phyloP scores from a whole-genome alignment of 2,329 filamentous ascomycete genomes.

The Dryadomyces sulphureus region DNA sequence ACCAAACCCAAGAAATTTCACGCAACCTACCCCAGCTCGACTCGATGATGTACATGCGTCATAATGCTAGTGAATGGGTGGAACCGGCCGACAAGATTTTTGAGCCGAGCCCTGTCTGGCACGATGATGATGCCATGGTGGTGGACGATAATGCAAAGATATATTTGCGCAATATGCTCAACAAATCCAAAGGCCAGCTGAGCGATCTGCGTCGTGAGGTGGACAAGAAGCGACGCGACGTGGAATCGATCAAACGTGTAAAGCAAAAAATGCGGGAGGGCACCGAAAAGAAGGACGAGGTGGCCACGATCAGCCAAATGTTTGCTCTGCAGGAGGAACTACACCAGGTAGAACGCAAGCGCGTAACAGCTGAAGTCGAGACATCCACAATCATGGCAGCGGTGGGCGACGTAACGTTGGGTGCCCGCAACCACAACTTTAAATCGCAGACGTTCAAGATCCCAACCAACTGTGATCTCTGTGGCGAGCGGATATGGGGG shows the following conservation, averaged over 20 bases:
- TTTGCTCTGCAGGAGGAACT: constrained; percentile 75
- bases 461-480: constrained; percentile 94
- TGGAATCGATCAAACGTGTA: constrained; percentile 59
- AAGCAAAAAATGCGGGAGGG: constrained; percentile 70
- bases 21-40: constrained; percentile 81
- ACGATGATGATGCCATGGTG: constrained; percentile 79
- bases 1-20: constrained; percentile 65
- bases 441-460: constrained; percentile 99
- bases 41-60: constrained; percentile 93
- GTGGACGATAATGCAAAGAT: constrained; percentile 77
- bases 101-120: constrained; percentile 92
- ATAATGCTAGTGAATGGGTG: constrained; percentile 71
- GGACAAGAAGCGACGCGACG: constrained; percentile 73
- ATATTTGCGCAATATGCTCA: constrained; percentile 79
- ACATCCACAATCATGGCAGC: constrained; percentile 81
- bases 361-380: constrained; percentile 82
- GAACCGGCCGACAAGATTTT: constrained; percentile 78
- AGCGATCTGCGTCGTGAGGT: constrained; percentile 69
- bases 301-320: constrained; percentile 67
- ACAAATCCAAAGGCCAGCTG: constrained; percentile 76
- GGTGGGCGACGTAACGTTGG: constrained; percentile 83
- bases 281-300: constrained; percentile 77
- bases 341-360: constrained; percentile 70
- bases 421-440: constrained; percentile 92
- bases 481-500: constrained; percentile 93